Conservation (phyloP, 345 rosid genomes). For the Psidium friedrichsthalianum region DNA sequence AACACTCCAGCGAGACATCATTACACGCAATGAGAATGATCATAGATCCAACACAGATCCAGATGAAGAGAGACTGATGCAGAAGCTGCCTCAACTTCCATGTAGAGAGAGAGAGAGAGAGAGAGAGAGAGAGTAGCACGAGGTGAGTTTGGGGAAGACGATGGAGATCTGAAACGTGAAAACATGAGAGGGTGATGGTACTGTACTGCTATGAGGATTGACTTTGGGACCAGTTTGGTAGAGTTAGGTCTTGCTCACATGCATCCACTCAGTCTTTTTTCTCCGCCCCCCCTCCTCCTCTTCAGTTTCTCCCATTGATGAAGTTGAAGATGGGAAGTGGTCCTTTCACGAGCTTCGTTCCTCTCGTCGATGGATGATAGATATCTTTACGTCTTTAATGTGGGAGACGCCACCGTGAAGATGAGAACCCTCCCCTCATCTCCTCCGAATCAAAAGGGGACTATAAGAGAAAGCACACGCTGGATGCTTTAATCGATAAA, state of each 20-base stretch:
- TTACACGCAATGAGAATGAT: neutral
- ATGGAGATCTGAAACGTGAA: neutral
- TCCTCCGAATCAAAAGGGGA: neutral
- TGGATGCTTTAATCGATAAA: too few species aligned
- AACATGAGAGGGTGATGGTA: neutral
- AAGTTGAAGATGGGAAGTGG: neutral
- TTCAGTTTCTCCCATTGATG: neutral
- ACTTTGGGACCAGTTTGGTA: neutral
- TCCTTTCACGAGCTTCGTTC: constrained; percentile 23
- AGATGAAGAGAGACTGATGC: too few species aligned
- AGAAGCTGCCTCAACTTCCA: neutral
- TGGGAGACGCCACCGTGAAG: neutral
- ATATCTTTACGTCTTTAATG: constrained; percentile 21
- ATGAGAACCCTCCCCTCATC: neutral
- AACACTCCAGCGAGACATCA: neutral
- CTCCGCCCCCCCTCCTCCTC: neutral
- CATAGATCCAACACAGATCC: neutral
- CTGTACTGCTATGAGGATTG: constrained; percentile 2
- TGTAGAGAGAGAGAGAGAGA: neutral
- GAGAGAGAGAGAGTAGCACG: neutral
- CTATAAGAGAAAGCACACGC: neutral
- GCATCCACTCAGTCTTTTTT: constrained; percentile 5
- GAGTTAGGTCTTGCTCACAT: constrained; percentile 40
- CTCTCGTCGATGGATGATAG: neutral
- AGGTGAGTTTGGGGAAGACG: neutral